phyloP scores from a whole-genome alignment of 2,329 filamentous ascomycete genomes.

The Ophiostoma sp. region DNA sequence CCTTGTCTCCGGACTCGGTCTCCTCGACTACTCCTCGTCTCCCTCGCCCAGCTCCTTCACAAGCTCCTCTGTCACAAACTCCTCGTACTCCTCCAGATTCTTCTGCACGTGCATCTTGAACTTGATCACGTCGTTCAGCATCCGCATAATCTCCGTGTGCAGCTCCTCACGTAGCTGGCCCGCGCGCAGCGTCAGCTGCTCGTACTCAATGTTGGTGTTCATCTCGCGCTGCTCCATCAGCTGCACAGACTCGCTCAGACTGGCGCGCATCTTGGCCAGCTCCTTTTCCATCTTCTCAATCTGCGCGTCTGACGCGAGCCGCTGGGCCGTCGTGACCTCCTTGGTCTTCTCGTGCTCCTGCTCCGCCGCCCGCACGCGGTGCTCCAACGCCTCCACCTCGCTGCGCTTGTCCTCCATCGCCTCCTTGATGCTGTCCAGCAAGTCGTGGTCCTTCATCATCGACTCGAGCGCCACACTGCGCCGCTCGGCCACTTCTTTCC shows the following conservation, averaged over 20 bases:
- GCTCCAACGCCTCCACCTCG: conserved; percentile 87
- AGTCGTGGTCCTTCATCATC: conserved; percentile 90
- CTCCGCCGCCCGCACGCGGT: conserved; percentile 79
- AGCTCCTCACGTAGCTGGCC: conserved; percentile 87
- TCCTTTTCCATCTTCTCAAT: conserved; percentile 99
- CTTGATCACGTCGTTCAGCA: conserved; percentile 94
- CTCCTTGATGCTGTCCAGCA: conserved; percentile 91
- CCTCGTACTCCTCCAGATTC: conserved; percentile 87
- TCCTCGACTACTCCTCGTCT: conserved; percentile 34
- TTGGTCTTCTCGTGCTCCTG: conserved; percentile 93
- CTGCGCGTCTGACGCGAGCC: conserved; percentile 81
- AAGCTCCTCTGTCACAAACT: conserved; percentile 89
- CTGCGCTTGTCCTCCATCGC: conserved; percentile 92
- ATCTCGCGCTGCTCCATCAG: conserved; percentile 92
- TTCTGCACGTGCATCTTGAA: conserved; percentile 98
- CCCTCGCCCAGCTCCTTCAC: conserved; percentile 68
- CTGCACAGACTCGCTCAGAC: conserved; percentile 79
- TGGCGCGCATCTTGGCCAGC: conserved; percentile 83
- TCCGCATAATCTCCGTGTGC: conserved; percentile 93
- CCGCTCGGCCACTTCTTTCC: conserved; percentile 89
- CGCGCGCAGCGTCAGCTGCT: conserved; percentile 80
- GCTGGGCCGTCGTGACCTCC: conserved; percentile 79
- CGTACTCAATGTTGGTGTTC: conserved; percentile 95
- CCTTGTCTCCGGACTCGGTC: not conserved
- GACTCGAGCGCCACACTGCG: conserved; percentile 75